A percentile compares a stretch with the other conserved stretches of the same genome.
Evolutionary conservation across 2,329 filamentous ascomycete genomes (phyloP).

Genomic region (Penicillium aurantiogriseum): DNA sequence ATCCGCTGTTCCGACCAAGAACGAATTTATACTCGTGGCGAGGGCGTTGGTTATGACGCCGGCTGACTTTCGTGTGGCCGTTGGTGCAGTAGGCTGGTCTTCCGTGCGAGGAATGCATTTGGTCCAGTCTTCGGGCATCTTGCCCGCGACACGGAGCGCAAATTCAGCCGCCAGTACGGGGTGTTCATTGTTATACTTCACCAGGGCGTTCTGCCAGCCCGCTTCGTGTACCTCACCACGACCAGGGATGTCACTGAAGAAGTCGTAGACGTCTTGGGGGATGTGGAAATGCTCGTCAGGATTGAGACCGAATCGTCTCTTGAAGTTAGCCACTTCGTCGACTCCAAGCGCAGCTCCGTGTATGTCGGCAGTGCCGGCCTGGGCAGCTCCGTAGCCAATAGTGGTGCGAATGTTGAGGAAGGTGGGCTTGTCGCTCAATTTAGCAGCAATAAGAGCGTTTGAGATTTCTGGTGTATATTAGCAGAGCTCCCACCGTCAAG

Average conservation of each 20-base stretch:
- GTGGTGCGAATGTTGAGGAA: slow-evolving; percentile 59
- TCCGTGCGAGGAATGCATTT: slow-evolving; percentile 48
- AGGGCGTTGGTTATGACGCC: slow-evolving; percentile 55
- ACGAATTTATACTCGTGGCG: slow-evolving; percentile 46
- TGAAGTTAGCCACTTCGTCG: slow-evolving; percentile 56
- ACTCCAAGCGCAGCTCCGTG: slow-evolving; percentile 59
- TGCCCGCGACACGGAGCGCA: slow-evolving; percentile 48
- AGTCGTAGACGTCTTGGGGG: slow-evolving; percentile 48
- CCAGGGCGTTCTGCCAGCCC: slow-evolving; percentile 51
- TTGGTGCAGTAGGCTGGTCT: slow-evolving; percentile 50
- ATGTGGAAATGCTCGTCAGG: slow-evolving; percentile 50
- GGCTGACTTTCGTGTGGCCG: slow-evolving; percentile 50
- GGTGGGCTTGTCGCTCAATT: slow-evolving; percentile 48
- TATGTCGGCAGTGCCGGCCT: slow-evolving; percentile 49
- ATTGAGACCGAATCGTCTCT: slow-evolving; percentile 51
- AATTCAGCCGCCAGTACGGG: slow-evolving; percentile 53
- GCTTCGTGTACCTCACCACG: slow-evolving; percentile 49
- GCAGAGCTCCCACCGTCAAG: not conserved
- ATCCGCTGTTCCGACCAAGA: slow-evolving; percentile 57
- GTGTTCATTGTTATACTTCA: slow-evolving; percentile 44
- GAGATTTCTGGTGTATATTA: slow-evolving; percentile 9
- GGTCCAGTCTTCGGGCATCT: slow-evolving; percentile 51
- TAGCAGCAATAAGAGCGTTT: slow-evolving; percentile 43
- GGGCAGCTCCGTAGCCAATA: slow-evolving; percentile 53
- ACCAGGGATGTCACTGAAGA: slow-evolving; percentile 51